Percentiles rank a stretch among this genome's conserved stretches.
These are phyloP conservation scores for Salvia sclarea DNA, from an alignment of 305 asterid species.

Conservation along the genomic window DNA sequence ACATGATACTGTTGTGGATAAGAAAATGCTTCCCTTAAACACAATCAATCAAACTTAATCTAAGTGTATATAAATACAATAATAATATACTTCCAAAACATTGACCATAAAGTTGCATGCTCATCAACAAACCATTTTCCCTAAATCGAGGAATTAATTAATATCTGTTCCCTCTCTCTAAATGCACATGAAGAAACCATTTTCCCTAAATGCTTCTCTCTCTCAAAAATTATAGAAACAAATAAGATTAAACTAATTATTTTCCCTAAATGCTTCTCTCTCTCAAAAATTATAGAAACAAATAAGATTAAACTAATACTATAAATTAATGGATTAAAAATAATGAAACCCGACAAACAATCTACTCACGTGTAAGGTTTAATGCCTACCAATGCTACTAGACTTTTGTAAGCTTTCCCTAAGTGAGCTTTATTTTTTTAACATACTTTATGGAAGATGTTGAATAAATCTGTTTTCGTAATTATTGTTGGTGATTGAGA, in stretches of 20 bases:
- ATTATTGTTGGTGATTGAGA: too few relatives aligned
- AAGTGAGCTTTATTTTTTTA: too few relatives aligned
- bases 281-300: background rate
- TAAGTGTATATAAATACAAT: background rate
- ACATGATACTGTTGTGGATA: background rate
- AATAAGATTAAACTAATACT: background rate
- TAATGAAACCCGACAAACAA: too few relatives aligned
- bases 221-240: background rate
- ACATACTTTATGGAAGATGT: too few relatives aligned
- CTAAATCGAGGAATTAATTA: slow-evolving; percentile 34
- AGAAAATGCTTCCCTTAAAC: background rate
- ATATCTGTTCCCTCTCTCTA: background rate
- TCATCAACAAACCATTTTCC: slow-evolving; percentile 42
- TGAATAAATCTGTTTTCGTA: too few relatives aligned
- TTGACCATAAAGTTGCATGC: slow-evolving; percentile 37
- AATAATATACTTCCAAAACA: background rate
- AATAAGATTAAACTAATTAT: background rate
- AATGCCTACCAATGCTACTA: too few relatives aligned
- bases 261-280: too few relatives aligned
- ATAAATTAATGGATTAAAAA: too few relatives aligned
- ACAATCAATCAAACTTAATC: background rate
- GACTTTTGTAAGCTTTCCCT: too few relatives aligned
- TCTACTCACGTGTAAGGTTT: too few relatives aligned
- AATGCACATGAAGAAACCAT: too few relatives aligned
- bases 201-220: too few relatives aligned